phyloP scores from a whole-genome alignment of 2,329 filamentous ascomycete species.

The Truncatella angustata region DNA sequence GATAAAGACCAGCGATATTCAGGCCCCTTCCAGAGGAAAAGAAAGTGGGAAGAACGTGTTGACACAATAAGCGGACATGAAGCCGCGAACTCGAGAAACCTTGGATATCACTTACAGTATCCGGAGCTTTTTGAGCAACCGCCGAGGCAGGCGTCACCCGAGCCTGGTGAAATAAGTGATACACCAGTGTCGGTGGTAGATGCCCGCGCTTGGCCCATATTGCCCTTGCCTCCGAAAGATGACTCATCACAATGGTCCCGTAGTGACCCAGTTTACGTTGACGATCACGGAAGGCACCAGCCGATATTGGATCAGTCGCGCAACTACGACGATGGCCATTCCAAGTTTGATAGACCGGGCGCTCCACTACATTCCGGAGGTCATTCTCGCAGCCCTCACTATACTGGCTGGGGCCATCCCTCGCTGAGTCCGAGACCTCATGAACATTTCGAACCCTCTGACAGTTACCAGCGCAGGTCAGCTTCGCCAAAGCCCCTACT shows the following conservation, averaged over 20 bases:
- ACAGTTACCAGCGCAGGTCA: neutral
- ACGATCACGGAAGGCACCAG: too few species aligned
- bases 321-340: too few species aligned
- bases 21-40: slow-evolving; percentile 5
- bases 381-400: too few species aligned
- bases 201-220: neutral
- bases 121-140: neutral
- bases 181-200: neutral
- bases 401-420: neutral
- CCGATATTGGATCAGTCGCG: too few species aligned
- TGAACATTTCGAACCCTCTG: neutral
- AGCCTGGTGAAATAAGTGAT: slow-evolving; percentile 14
- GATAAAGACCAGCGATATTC: neutral
- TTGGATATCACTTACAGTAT: too few species aligned
- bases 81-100: too few species aligned
- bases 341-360: too few species aligned
- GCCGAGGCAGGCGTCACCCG: slow-evolving; percentile 10
- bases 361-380: too few species aligned
- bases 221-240: neutral
- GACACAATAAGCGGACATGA: too few species aligned
- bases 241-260: neutral
- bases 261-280: too few species aligned
- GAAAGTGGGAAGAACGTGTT: slow-evolving; percentile 8
- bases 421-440: neutral
- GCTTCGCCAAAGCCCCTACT: neutral